A percentile compares a stretch with the other conserved stretches of the same genome.
phyloP scores from a whole-genome alignment of 805 yeast species.

The Candida coquimbonensis region DNA sequence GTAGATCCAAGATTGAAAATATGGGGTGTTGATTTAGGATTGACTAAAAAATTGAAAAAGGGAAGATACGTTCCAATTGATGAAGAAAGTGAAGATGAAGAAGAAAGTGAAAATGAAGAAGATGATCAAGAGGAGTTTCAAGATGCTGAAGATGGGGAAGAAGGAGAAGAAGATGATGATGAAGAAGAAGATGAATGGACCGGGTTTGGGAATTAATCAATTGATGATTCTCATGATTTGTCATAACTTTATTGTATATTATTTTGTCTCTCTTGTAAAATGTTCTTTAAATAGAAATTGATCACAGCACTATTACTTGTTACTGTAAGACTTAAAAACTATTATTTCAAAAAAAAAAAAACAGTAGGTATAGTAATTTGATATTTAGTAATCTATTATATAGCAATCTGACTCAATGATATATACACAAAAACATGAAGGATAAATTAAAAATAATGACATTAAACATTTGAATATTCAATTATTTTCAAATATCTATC shows the following conservation, averaged over 20 bases:
- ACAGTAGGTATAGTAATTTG: too few relatives aligned
- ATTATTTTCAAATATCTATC: too few relatives aligned
- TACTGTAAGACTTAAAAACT: too few relatives aligned
- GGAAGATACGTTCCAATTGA: constrained; percentile 10
- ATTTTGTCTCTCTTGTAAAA: too few relatives aligned
- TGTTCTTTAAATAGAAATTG: too few relatives aligned
- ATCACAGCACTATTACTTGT: too few relatives aligned
- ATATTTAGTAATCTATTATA: too few relatives aligned
- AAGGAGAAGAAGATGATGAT: constrained; percentile 24
- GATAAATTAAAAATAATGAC: too few relatives aligned
- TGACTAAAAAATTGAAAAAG: constrained; percentile 22
- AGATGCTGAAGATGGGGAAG: constrained; percentile 27
- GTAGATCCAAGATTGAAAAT: constrained; percentile 52
- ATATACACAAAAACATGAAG: too few relatives aligned
- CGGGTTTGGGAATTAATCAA: constrained; percentile 25
- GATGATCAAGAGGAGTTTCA: constrained; percentile 9
- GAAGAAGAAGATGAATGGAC: constrained; percentile 33
- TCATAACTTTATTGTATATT: neutral
- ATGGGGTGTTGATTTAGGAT: constrained; percentile 46
- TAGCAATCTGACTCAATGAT: too few relatives aligned
- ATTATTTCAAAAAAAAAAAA: too few relatives aligned
- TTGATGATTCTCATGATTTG: neutral
- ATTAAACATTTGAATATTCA: too few relatives aligned
- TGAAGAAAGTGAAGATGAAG: constrained; percentile 26
- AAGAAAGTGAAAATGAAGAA: constrained; percentile 8